Conservation (phyloP, 306 rosid genomes). For the Vigna unguiculata region DNA sequence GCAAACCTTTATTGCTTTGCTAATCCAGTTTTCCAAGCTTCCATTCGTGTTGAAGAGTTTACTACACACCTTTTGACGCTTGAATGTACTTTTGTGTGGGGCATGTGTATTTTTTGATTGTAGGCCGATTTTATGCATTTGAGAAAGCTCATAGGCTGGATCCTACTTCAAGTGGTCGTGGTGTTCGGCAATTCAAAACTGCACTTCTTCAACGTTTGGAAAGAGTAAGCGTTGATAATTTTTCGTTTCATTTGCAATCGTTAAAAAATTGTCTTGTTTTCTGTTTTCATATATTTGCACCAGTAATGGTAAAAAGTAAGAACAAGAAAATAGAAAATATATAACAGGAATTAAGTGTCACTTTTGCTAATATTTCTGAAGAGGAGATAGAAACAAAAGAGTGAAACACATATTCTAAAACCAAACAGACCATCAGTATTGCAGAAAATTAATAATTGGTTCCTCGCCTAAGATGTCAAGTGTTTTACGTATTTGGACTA, state of each 20-base stretch:
- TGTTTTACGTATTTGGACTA: neutral
- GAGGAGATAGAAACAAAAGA: neutral
- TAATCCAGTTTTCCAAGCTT: neutral
- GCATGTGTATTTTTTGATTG: slow-evolving; percentile 22
- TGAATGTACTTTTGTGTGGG: slow-evolving; percentile 15
- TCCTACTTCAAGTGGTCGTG: slow-evolving; percentile 97
- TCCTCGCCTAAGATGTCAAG: neutral
- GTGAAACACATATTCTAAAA: neutral
- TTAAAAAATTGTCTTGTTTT: no score
- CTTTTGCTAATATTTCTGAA: no score
- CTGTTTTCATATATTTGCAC: no score
- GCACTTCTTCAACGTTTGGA: slow-evolving; percentile 97
- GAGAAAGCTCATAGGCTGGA: slow-evolving; percentile 99
- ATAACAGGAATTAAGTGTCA: no score
- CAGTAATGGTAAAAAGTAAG: no score
- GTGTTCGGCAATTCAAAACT: slow-evolving; percentile 97
- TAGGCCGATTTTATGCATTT: slow-evolving; percentile 97
- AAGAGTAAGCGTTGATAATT: slow-evolving; percentile 62
- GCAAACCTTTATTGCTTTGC: neutral
- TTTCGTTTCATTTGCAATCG: neutral
- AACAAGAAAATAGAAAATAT: no score
- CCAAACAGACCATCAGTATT: neutral
- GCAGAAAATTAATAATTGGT: neutral
- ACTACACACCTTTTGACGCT: neutral
- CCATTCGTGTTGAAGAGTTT: neutral